Percentiles rank a stretch among this genome's conserved stretches.
phyloP scores from a whole-genome alignment of 2,329 filamentous ascomycete species.

The Ceratocystis destructans region DNA sequence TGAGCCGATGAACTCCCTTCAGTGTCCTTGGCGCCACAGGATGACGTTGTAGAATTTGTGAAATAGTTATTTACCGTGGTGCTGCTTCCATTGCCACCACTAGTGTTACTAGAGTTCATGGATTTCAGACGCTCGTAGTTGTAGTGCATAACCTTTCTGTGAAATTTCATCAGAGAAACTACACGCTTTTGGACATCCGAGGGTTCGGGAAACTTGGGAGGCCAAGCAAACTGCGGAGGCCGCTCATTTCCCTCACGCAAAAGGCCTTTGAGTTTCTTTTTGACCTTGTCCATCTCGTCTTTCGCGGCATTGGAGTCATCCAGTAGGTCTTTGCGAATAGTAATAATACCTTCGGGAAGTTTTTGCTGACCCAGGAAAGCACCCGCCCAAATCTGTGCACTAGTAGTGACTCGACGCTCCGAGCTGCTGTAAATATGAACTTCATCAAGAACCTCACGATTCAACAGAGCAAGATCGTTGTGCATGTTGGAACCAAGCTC shows the following conservation, averaged over 20 bases:
- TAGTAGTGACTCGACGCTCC: slow-evolving; percentile 84
- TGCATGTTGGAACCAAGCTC: slow-evolving; percentile 93
- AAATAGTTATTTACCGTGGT: background rate
- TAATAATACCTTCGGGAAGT: slow-evolving; percentile 71
- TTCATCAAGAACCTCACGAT: slow-evolving; percentile 80
- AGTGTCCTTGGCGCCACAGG: slow-evolving; percentile 3
- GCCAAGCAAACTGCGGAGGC: slow-evolving; percentile 96
- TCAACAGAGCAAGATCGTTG: slow-evolving; percentile 85
- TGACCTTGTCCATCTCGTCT: slow-evolving; percentile 98
- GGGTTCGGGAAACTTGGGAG: slow-evolving; percentile 83
- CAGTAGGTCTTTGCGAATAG: slow-evolving; percentile 80
- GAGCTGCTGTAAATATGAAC: slow-evolving; percentile 93
- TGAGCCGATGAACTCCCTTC: slow-evolving; percentile 28
- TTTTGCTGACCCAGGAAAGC: slow-evolving; percentile 83
- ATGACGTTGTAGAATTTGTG: background rate
- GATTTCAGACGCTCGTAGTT: slow-evolving; percentile 74
- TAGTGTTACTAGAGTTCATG: slow-evolving; percentile 5
- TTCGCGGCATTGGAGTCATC: slow-evolving; percentile 98
- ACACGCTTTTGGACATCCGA: slow-evolving; percentile 85
- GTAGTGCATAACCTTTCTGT: slow-evolving; percentile 84
- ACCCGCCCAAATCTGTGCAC: slow-evolving; percentile 87
- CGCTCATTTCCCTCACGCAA: slow-evolving; percentile 85
- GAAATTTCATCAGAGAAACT: slow-evolving; percentile 94
- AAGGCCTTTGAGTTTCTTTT: slow-evolving; percentile 95
- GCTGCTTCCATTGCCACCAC: background rate